These are phyloP conservation scores for Yamadazyma atlantica DNA, from an alignment of 1,139 yeast genomes.

Conservation along the genomic window DNA sequence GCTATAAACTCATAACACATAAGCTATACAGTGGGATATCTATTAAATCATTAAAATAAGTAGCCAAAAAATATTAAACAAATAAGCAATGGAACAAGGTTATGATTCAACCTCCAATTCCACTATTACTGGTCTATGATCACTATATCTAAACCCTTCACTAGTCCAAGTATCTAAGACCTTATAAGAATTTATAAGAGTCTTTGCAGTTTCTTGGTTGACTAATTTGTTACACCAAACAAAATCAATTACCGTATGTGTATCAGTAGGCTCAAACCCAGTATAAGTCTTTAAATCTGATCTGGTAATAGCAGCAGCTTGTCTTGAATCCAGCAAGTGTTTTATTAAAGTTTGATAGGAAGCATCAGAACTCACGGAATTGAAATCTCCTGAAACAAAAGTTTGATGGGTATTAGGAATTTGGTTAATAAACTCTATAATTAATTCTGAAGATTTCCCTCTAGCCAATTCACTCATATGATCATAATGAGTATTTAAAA, in stretches of 20 bases:
- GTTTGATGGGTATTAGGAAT: conserved; percentile 32
- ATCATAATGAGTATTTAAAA: conserved; percentile 45
- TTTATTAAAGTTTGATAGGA: conserved; percentile 26
- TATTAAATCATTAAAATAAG: no score
- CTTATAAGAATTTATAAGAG: conserved; percentile 30
- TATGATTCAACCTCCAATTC: conserved; percentile 18
- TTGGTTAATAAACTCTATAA: conserved; percentile 28
- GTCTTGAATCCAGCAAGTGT: conserved; percentile 18
- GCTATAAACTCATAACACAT: no score
- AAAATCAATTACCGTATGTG: conserved; percentile 23
- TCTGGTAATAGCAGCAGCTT: conserved; percentile 16
- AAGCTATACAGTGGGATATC: no score
- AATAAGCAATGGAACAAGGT: background rate
- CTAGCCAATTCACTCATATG: conserved; percentile 41
- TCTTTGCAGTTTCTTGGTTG: conserved; percentile 15
- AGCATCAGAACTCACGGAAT: conserved; percentile 11
- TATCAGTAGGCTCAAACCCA: conserved; percentile 31
- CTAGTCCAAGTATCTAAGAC: conserved; percentile 29
- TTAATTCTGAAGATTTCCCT: conserved; percentile 25
- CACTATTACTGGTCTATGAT: conserved; percentile 43
- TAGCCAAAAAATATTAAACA: no score
- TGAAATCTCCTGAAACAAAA: conserved; percentile 24
- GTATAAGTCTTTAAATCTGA: conserved; percentile 33
- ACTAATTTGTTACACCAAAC: conserved; percentile 26
- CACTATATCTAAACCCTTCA: conserved; percentile 31